phyloP scores from a whole-genome alignment of 148 eudicot genomes.

The Simmondsia chinensis region DNA sequence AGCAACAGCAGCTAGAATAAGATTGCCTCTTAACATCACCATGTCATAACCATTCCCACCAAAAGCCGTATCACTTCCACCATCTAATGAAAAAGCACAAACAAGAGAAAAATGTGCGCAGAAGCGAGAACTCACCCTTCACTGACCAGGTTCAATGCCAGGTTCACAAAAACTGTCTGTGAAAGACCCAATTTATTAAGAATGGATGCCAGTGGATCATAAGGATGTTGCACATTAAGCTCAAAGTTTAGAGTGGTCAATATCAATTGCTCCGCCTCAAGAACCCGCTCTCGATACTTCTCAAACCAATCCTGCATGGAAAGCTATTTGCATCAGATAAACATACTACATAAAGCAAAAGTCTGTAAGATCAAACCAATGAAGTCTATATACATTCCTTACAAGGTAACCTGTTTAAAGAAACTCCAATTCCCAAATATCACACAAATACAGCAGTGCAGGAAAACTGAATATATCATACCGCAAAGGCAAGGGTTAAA shows the following conservation, averaged over 20 bases:
- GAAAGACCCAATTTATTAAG: constrained; percentile 85
- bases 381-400: too few species aligned
- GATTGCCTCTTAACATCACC: not conserved
- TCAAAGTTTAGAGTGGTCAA: constrained; percentile 88
- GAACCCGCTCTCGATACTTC: constrained; percentile 72
- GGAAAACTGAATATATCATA: too few species aligned
- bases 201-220: constrained; percentile 68
- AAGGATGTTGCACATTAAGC: constrained; percentile 91
- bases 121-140: constrained; percentile 79
- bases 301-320: constrained; percentile 82
- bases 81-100: not conserved
- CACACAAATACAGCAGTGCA: too few species aligned
- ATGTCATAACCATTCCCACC: constrained; percentile 3
- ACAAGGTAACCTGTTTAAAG: too few species aligned
- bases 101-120: not conserved
- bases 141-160: constrained; percentile 78
- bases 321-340: not conserved
- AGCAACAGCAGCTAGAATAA: too few species aligned
- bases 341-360: not conserved
- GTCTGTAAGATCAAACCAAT: too few species aligned
- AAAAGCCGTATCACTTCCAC: not conserved
- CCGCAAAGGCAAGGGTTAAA: too few species aligned
- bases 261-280: constrained; percentile 84
- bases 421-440: too few species aligned
- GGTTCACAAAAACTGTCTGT: constrained; percentile 58